Evolutionary conservation across 2,329 filamentous ascomycete genomes (phyloP).

Genomic region (Albophoma yamanashiensis): DNA sequence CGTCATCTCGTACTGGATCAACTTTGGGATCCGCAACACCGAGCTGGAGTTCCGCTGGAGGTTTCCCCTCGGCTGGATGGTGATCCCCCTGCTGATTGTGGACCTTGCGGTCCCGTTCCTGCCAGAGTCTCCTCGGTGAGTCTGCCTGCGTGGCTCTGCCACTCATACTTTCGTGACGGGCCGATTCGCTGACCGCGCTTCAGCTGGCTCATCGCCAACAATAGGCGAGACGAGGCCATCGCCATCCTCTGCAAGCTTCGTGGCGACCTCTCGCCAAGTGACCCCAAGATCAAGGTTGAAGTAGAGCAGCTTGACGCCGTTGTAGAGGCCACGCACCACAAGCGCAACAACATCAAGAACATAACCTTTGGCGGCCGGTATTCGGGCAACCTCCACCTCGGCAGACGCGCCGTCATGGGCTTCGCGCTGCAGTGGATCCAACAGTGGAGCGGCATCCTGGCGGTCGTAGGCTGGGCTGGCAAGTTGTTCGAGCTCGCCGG

Average conservation of each 20-base stretch:
- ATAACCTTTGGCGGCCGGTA: conserved; percentile 25
- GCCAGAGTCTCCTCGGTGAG: conserved; percentile 32
- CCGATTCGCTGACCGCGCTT: background rate
- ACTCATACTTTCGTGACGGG: background rate
- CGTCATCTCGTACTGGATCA: conserved; percentile 27
- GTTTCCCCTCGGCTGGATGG: conserved; percentile 27
- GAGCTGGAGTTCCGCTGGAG: conserved; percentile 22
- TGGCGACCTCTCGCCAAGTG: conserved; percentile 18
- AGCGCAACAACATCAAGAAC: conserved; percentile 26
- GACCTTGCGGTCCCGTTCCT: conserved; percentile 26
- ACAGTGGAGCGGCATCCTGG: conserved; percentile 32
- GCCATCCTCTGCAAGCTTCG: conserved; percentile 19
- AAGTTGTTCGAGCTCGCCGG: conserved; percentile 12
- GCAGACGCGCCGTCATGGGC: conserved; percentile 27
- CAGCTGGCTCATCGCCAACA: conserved; percentile 26
- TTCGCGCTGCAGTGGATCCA: conserved; percentile 30
- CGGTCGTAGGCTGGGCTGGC: conserved; percentile 24
- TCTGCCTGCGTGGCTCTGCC: background rate
- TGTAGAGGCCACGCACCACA: conserved; percentile 25
- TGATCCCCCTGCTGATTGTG: conserved; percentile 28
- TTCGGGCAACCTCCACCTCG: conserved; percentile 24
- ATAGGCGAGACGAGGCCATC: conserved; percentile 18
- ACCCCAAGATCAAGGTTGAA: conserved; percentile 21
- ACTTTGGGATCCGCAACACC: conserved; percentile 21
- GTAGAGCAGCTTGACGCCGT: conserved; percentile 29